Conservation (phyloP, 2,329 filamentous ascomycete genomes). For the Fusarium oligoseptatum region DNA sequence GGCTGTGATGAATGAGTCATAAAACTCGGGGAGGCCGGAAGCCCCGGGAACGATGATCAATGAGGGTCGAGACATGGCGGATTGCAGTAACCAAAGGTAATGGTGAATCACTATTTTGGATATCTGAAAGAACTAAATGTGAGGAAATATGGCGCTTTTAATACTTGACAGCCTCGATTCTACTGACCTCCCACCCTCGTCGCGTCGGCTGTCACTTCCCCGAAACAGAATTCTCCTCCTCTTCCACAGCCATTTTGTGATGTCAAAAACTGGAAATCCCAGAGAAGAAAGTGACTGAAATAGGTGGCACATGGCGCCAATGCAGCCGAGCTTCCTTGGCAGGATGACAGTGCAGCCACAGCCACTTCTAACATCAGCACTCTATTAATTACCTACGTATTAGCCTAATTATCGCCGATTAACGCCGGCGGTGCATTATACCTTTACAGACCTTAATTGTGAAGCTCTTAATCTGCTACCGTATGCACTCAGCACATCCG, state of each 20-base stretch:
- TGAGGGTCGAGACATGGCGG: background rate
- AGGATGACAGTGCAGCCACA: background rate
- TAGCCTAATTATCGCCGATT: too few relatives aligned
- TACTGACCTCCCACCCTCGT: background rate
- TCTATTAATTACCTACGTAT: too few relatives aligned
- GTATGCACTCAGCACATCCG: too few relatives aligned
- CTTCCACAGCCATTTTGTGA: background rate
- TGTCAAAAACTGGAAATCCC: too few relatives aligned
- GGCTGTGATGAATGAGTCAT: background rate
- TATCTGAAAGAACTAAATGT: background rate
- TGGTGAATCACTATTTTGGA: background rate
- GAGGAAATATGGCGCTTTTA: background rate
- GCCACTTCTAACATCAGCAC: background rate
- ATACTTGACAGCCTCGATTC: background rate
- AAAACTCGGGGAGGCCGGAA: constrained; percentile 7
- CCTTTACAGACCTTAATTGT: too few relatives aligned
- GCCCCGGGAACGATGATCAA: constrained; percentile 14
- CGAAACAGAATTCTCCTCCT: background rate
- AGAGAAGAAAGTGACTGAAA: background rate
- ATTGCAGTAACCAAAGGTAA: background rate
- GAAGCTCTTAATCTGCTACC: too few relatives aligned
- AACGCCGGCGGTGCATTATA: too few relatives aligned
- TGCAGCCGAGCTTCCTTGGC: background rate
- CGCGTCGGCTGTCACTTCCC: too few relatives aligned
- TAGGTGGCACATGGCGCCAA: background rate